These are phyloP conservation scores for Chromosphaera perkinsii DNA, from an alignment of 208 protist genomes.

Conservation along the genomic window DNA sequence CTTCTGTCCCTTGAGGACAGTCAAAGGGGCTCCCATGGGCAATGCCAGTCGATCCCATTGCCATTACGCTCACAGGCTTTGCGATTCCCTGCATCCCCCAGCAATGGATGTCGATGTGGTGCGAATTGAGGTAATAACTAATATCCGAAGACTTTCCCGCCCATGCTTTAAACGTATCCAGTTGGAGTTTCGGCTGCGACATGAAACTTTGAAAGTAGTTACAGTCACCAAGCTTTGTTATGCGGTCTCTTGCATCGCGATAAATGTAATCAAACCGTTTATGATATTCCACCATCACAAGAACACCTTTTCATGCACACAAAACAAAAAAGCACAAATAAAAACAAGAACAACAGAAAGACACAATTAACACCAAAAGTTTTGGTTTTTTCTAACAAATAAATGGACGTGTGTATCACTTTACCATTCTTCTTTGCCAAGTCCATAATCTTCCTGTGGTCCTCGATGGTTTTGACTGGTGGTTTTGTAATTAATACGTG, in stretches of 20 bases:
- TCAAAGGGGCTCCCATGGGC: slow-evolving; percentile 24
- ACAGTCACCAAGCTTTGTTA: slow-evolving; percentile 39
- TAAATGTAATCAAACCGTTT: slow-evolving; percentile 61
- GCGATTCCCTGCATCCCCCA: slow-evolving; percentile 44
- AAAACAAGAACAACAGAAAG: too few species aligned
- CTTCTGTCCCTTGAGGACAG: slow-evolving; percentile 23
- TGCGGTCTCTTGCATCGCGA: slow-evolving; percentile 41
- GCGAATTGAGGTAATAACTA: slow-evolving; percentile 59
- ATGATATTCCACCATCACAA: slow-evolving; percentile 51
- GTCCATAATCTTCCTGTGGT: slow-evolving; percentile 38
- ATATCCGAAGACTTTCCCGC: slow-evolving; percentile 48
- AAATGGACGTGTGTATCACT: too few species aligned
- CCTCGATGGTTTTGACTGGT: slow-evolving; percentile 44
- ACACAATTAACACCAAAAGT: too few species aligned
- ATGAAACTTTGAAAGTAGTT: slow-evolving; percentile 48
- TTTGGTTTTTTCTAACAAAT: too few species aligned
- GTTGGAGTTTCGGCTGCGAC: slow-evolving; percentile 52
- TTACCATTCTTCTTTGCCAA: slow-evolving; percentile 15
- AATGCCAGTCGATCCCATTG: slow-evolving; percentile 42
- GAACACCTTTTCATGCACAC: slow-evolving; percentile 23
- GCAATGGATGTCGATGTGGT: slow-evolving; percentile 58
- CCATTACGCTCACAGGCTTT: slow-evolving; percentile 30
- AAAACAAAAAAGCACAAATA: too few species aligned
- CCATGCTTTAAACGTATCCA: slow-evolving; percentile 50
- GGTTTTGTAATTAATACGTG: slow-evolving; percentile 60